A percentile compares a stretch with the other conserved stretches of the same genome.
phyloP scores from a whole-genome alignment of 192 early-diverging fungal species.

The Coemansia nantahalensis region DNA sequence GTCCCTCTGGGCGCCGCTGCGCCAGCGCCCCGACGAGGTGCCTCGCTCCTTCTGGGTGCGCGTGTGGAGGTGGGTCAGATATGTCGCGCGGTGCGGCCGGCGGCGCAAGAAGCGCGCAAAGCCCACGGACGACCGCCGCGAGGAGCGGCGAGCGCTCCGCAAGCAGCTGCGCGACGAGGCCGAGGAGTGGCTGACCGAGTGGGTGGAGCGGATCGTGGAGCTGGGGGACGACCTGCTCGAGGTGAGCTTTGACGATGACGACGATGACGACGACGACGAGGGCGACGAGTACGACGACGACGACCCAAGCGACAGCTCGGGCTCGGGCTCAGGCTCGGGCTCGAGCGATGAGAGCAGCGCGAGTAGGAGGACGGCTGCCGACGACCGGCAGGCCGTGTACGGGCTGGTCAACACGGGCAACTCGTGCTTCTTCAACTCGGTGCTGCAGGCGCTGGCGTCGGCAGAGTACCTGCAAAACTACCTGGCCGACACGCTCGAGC shows the following conservation, averaged over 20 bases:
- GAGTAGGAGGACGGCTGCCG: slow-evolving; percentile 9
- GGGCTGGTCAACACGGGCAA: slow-evolving; percentile 90
- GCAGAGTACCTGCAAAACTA: slow-evolving; percentile 52
- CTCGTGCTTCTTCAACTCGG: slow-evolving; percentile 92
- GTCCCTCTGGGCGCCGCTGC: background rate
- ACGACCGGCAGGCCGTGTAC: slow-evolving; percentile 53
- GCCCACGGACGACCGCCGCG: slow-evolving; percentile 28
- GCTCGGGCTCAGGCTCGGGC: too few species aligned
- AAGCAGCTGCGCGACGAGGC: slow-evolving; percentile 49
- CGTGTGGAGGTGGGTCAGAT: slow-evolving; percentile 47
- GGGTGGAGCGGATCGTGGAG: slow-evolving; percentile 47
- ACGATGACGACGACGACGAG: slow-evolving; percentile 46
- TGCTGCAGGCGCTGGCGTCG: slow-evolving; percentile 71
- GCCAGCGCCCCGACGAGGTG: slow-evolving; percentile 13
- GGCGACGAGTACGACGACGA: too few species aligned
- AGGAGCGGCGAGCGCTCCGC: slow-evolving; percentile 45
- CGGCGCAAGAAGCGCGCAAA: slow-evolving; percentile 44
- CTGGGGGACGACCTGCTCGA: slow-evolving; percentile 50
- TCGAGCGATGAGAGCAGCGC: slow-evolving; percentile 27
- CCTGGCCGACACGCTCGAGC: slow-evolving; percentile 42
- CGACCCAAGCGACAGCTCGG: slow-evolving; percentile 31
- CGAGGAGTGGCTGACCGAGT: slow-evolving; percentile 45
- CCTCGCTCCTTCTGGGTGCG: slow-evolving; percentile 21
- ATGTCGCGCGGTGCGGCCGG: slow-evolving; percentile 39
- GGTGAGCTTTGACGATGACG: slow-evolving; percentile 36